Evolutionary conservation across 2,329 filamentous ascomycete genomes (phyloP).

Genomic region (Hypoxylon sp.): DNA sequence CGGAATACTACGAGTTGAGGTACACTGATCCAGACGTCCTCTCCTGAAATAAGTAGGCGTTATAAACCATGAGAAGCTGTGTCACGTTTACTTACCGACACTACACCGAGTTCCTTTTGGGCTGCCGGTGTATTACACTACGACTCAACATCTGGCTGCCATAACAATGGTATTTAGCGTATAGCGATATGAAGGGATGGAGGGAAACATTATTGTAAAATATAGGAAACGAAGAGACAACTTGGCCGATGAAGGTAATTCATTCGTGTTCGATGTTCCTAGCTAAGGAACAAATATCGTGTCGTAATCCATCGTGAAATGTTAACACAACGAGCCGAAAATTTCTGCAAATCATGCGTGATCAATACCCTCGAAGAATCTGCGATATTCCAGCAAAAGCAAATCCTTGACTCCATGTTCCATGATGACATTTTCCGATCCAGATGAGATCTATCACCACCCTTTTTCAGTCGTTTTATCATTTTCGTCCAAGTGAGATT

Average conservation of each 20-base stretch:
- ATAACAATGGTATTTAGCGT: no score
- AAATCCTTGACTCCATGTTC: conserved; percentile 45
- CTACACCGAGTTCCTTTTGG: background rate
- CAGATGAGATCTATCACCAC: conserved; percentile 27
- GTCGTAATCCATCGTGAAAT: conserved; percentile 20
- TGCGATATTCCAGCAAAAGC: conserved; percentile 42
- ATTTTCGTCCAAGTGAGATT: conserved; percentile 35
- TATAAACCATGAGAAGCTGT: background rate
- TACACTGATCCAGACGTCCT: background rate
- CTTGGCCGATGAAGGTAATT: conserved; percentile 13
- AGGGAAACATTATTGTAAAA: background rate
- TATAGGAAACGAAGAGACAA: background rate
- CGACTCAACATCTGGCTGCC: background rate
- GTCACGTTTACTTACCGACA: background rate
- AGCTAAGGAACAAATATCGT: conserved; percentile 13
- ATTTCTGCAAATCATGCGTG: conserved; percentile 24
- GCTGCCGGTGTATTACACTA: background rate
- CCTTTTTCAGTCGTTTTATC: conserved; percentile 32
- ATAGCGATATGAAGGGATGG: no score
- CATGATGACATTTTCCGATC: conserved; percentile 40
- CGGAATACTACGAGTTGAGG: background rate
- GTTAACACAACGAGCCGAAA: conserved; percentile 22
- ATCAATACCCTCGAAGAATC: conserved; percentile 26
- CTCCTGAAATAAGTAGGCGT: background rate
- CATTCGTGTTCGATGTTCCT: conserved; percentile 30